A percentile compares a stretch with the other conserved stretches of the same genome.
phyloP scores from a whole-genome alignment of 768 basidiomycete genomes.

The Leccinum variicolor region DNA sequence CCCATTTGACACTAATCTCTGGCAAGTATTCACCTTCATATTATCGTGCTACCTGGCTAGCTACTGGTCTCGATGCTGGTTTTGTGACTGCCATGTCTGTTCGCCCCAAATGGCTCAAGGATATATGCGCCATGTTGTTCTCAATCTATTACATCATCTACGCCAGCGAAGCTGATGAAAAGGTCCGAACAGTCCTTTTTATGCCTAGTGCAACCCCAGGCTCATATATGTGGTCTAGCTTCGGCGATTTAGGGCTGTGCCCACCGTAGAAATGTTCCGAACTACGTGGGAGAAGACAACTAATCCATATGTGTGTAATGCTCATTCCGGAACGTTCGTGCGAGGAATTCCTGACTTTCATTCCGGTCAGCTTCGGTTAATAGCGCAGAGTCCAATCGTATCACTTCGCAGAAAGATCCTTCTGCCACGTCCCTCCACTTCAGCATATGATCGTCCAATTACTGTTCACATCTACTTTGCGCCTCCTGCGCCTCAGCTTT shows the following conservation, averaged over 20 bases:
- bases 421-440: constrained; percentile 77
- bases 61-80: constrained; percentile 92
- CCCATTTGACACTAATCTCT: constrained; percentile 3
- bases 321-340: constrained; percentile 20
- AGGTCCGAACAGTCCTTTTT: constrained; percentile 49
- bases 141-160: constrained; percentile 84
- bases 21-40: constrained; percentile 85
- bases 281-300: constrained; percentile 95
- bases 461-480: constrained; percentile 81
- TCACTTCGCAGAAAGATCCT: constrained; percentile 69
- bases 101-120: constrained; percentile 86
- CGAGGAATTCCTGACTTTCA: constrained; percentile 10
- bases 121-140: constrained; percentile 82
- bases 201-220: not conserved
- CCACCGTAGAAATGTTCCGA: constrained; percentile 95
- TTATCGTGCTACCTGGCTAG: constrained; percentile 95
- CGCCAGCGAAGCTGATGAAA: constrained; percentile 94
- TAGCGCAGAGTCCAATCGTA: constrained; percentile 54
- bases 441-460: constrained; percentile 78
- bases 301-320: constrained; percentile 86
- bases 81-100: constrained; percentile 96
- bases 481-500: constrained; percentile 60
- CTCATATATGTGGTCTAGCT: constrained; percentile 47
- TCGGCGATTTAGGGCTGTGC: constrained; percentile 86
- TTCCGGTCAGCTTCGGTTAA: constrained; percentile 56